These are phyloP conservation scores for Schizosaccharomyces pombe DNA, from an alignment of 805 yeast species.

Conservation along the genomic window DNA sequence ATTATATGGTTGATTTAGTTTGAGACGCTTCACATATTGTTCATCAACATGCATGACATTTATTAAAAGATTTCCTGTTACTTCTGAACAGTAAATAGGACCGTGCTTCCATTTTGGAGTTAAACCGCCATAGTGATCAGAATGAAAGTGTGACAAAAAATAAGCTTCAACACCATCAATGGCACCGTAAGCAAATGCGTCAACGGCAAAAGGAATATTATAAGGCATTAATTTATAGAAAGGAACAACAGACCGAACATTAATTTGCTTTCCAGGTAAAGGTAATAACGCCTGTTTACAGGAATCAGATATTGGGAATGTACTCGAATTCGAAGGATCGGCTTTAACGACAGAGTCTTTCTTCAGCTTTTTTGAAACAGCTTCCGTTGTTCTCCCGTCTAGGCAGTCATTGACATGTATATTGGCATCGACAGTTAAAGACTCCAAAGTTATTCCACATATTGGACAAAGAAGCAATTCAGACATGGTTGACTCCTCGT, in stretches of 20 bases:
- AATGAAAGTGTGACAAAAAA: constrained; percentile 47
- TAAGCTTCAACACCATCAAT: constrained; percentile 15
- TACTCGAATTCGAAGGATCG: no score
- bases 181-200: constrained; percentile 18
- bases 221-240: constrained; percentile 16
- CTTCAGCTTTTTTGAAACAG: neutral
- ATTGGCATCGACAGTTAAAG: neutral
- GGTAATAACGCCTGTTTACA: no score
- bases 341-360: neutral
- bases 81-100: constrained; percentile 43
- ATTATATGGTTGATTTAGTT: constrained; percentile 21
- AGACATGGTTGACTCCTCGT: neutral
- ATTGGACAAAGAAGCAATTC: neutral
- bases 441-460: neutral
- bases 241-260: constrained; percentile 10
- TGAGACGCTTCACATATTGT: constrained; percentile 20
- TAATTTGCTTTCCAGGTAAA: no score
- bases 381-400: neutral
- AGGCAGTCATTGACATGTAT: constrained; percentile 7
- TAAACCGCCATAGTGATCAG: constrained; percentile 85
- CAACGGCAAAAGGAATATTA: constrained; percentile 16
- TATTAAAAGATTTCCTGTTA: constrained; percentile 37
- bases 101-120: constrained; percentile 55
- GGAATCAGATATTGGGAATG: no score
- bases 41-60: constrained; percentile 32